Base-by-base conservation (phyloP, 306 rosid genomes). In the Sicyos edulis region DNA sequence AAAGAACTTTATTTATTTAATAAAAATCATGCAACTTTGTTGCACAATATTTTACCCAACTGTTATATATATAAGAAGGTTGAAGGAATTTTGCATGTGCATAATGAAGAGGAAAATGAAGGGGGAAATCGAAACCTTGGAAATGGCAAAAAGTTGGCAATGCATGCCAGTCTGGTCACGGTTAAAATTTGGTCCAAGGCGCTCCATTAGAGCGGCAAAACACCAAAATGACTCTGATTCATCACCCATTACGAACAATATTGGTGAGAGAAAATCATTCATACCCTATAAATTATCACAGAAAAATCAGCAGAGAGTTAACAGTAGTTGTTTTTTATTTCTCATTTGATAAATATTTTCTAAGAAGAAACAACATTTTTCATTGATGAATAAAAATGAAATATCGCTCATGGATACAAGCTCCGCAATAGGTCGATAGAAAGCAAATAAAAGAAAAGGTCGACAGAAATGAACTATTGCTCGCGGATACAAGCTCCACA, bases 101-200 rank as follows among this genome's bases (percentile, higher is more conserved):
- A 40, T 22, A 71, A 32, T 42, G 57, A 56, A 14, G 40, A 66
- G 32, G 32, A 26, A 81, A 44, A 79, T 50, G 60, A 76, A 62
- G 73, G 74, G 65, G 77, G 77, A 73, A 67, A 26, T 57, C 61
- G 20, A 37, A 50, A 95, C 99, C 99, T 95, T 95, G 10, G 92
- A 89, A 80, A 95, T 78, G n/a, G 99, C 92, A 87, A 95, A 95
- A 54, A 95, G 97, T 82, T 95, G 99, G 73, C 97, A 88, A 80
- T 95, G 99, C 99, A 95, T 95, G 85, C 99, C 99, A 56, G 86
- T 95, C 81, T 95, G 99, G 80, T 95, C 97, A 50, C 97, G 99
- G 76, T 95, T 95, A 77, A 95, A 95, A 84, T 95, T 95, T 68
- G 99, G 96, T 76, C 99, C 99, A 21, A 95, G 91, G 49, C 96